These are phyloP conservation scores for Xylaria scruposa DNA, from an alignment of 495 filamentous ascomycete species.

Conservation along the genomic window DNA sequence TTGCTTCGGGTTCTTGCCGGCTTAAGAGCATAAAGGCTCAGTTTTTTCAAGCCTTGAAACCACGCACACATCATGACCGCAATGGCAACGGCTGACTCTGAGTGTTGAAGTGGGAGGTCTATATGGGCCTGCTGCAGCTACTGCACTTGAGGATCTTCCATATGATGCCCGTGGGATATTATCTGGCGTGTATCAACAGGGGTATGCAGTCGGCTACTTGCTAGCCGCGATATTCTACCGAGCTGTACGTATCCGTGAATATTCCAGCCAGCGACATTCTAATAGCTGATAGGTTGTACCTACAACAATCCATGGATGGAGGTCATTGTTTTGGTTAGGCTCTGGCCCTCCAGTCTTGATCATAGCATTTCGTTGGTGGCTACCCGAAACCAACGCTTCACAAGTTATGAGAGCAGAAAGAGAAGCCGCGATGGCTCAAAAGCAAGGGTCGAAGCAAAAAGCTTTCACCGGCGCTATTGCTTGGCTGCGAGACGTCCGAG, in stretches of 20 bases:
- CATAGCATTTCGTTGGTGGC: constrained; percentile 74
- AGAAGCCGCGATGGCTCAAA: constrained; percentile 58
- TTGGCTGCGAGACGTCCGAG: constrained; percentile 73
- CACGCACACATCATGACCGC: not conserved
- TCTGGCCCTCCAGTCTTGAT: constrained; percentile 77
- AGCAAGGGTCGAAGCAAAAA: constrained; percentile 59
- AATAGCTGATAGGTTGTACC: constrained; percentile 56
- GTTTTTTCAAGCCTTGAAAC: too few relatives aligned
- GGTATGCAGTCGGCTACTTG: constrained; percentile 82
- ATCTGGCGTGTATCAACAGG: constrained; percentile 79
- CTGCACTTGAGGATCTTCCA: constrained; percentile 81
- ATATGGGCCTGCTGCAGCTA: constrained; percentile 83
- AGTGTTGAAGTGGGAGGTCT: constrained; percentile 67
- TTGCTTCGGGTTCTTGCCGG: not conserved
- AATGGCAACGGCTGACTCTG: not conserved
- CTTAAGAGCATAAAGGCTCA: not conserved
- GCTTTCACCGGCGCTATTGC: constrained; percentile 54
- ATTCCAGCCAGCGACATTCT: not conserved
- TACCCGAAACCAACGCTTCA: constrained; percentile 70
- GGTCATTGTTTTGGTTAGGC: constrained; percentile 83
- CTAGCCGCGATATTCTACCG: constrained; percentile 76
- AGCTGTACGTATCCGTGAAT: constrained; percentile 36
- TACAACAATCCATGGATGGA: constrained; percentile 73
- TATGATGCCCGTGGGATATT: constrained; percentile 72
- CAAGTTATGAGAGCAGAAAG: constrained; percentile 28